Evolutionary conservation across 2,329 filamentous ascomycete species (phyloP).

Genomic region (Byssoonygena ceratinophila): DNA sequence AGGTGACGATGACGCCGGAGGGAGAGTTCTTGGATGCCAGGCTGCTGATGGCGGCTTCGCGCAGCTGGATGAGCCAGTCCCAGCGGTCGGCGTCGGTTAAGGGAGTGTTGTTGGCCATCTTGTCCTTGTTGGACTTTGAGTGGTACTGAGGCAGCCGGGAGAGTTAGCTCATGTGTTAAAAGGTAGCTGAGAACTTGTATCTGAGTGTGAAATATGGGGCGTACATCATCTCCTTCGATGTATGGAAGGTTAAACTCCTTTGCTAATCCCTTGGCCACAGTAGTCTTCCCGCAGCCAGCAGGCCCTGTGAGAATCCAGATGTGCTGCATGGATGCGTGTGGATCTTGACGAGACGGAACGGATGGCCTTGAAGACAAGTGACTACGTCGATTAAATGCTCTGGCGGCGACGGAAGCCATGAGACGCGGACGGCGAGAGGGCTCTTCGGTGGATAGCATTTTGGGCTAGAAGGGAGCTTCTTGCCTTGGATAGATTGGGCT

Average conservation of each 20-base stretch:
- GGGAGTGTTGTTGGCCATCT: constrained; percentile 76
- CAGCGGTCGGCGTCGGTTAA: constrained; percentile 89
- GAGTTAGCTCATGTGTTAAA: constrained; percentile 12
- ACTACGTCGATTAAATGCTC: not conserved
- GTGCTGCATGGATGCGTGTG: constrained; percentile 42
- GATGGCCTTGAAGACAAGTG: not conserved
- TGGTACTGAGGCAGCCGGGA: constrained; percentile 31
- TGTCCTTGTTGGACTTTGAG: constrained; percentile 63
- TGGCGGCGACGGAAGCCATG: constrained; percentile 6
- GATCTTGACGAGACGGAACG: not conserved
- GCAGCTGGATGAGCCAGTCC: constrained; percentile 84
- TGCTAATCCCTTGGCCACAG: constrained; percentile 57
- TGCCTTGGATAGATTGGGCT: not conserved
- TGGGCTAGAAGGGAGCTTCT: constrained; percentile 13
- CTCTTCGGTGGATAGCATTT: constrained; percentile 36
- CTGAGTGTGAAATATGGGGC: too few species aligned
- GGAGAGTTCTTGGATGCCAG: constrained; percentile 36
- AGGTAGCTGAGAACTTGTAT: too few species aligned
- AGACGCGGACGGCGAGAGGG: constrained; percentile 13
- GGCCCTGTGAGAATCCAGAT: constrained; percentile 74
- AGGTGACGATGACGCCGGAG: constrained; percentile 81
- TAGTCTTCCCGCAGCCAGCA: constrained; percentile 70
- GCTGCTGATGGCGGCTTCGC: constrained; percentile 50
- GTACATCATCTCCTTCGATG: constrained; percentile 67
- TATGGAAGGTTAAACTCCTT: constrained; percentile 55